Percentiles rank a stretch among this genome's conserved stretches.
These are phyloP conservation scores for Cystobasidiaceae sp. DNA, from an alignment of 1,284 basidiomycete species.

Conservation along the genomic window DNA sequence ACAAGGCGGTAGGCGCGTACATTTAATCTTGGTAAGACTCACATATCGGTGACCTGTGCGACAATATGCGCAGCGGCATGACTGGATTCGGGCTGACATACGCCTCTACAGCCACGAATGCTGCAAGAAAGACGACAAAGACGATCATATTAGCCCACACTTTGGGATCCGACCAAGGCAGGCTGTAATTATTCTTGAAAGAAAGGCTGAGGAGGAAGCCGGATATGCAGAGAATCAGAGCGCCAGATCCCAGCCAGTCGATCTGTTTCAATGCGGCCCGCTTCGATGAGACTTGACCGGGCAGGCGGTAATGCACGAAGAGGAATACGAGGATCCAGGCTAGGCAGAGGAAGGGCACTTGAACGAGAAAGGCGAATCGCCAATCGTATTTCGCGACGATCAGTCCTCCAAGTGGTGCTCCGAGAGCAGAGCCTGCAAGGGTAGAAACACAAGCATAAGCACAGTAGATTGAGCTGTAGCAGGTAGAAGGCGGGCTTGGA, in stretches of 20 bases:
- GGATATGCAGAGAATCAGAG: constrained; percentile 41
- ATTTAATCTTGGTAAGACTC: too few species aligned
- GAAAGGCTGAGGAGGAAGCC: constrained; percentile 41
- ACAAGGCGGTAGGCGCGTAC: too few species aligned
- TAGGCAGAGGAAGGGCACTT: constrained; percentile 61
- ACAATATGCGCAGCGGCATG: constrained; percentile 52
- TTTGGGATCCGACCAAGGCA: constrained; percentile 55
- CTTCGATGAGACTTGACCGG: constrained; percentile 26
- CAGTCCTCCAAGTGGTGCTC: constrained; percentile 69
- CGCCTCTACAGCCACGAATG: constrained; percentile 62
- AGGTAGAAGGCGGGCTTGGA: neutral
- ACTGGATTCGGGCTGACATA: constrained; percentile 65
- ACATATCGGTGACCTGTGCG: constrained; percentile 3
- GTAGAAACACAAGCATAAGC: neutral
- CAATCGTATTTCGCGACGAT: constrained; percentile 62
- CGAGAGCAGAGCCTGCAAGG: constrained; percentile 60
- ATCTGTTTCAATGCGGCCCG: constrained; percentile 42
- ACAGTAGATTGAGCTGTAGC: constrained; percentile 44
- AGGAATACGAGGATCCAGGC: constrained; percentile 59
- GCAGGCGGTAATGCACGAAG: constrained; percentile 54
- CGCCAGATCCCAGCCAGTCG: constrained; percentile 42
- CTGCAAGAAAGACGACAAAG: constrained; percentile 53
- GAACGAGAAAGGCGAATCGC: constrained; percentile 71
- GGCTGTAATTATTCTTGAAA: constrained; percentile 42
- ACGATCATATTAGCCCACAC: constrained; percentile 58